These are phyloP conservation scores for Saturnispora ahearnii DNA, from an alignment of 805 yeast species.

Conservation along the genomic window DNA sequence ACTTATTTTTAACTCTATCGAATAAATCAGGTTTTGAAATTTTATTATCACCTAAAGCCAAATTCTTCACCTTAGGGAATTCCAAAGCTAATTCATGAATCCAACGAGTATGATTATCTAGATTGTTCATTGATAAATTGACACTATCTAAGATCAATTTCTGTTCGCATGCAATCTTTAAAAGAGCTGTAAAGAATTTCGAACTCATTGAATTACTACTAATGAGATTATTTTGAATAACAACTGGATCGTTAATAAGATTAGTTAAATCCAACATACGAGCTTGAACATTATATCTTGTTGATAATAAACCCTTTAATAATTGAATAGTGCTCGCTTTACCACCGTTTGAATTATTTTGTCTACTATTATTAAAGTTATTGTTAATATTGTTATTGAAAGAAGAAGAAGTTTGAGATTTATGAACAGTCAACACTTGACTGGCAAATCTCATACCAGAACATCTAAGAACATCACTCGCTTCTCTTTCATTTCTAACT, in stretches of 20 bases:
- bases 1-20: conserved; percentile 71
- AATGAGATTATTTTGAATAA: conserved; percentile 57
- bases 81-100: conserved; percentile 60
- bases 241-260: conserved; percentile 52
- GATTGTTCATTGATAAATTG: conserved; percentile 55
- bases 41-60: conserved; percentile 72
- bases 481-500: conserved; percentile 47
- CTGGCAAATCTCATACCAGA: conserved; percentile 82
- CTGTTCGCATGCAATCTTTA: conserved; percentile 62
- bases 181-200: conserved; percentile 82
- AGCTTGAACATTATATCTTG: conserved; percentile 56
- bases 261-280: conserved; percentile 62
- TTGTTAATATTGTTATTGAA: conserved; percentile 10
- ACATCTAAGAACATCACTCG: conserved; percentile 49
- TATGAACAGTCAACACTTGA: conserved; percentile 43
- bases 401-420: conserved; percentile 25
- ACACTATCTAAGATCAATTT: conserved; percentile 56
- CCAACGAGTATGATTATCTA: conserved; percentile 48
- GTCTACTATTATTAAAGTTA: background rate
- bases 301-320: conserved; percentile 48
- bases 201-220: conserved; percentile 35
- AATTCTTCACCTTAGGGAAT: conserved; percentile 68
- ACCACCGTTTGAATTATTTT: background rate
- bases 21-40: conserved; percentile 49
- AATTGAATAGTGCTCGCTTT: conserved; percentile 44